Evolutionary conservation across 2,329 filamentous ascomycete genomes (phyloP).

Genomic region (Penicillium sp.): DNA sequence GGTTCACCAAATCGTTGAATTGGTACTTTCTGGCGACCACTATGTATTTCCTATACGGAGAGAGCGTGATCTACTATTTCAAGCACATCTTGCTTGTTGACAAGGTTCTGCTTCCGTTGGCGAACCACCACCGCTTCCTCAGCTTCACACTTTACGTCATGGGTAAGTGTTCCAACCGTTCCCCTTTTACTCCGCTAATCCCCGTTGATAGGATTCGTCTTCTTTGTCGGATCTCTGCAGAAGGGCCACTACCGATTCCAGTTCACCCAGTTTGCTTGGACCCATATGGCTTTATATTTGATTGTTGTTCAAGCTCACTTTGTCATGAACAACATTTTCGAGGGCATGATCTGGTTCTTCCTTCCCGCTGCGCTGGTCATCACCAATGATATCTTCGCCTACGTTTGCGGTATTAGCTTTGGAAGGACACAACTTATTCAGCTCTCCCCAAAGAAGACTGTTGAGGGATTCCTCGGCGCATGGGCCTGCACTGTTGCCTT

Average conservation of each 20-base stretch:
- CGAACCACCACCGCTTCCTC: slow-evolving; percentile 97
- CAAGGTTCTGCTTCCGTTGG: slow-evolving; percentile 85
- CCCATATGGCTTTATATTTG: slow-evolving; percentile 96
- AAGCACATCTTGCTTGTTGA: slow-evolving; percentile 98
- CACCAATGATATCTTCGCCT: slow-evolving; percentile 98
- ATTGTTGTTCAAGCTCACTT: slow-evolving; percentile 98
- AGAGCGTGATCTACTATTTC: slow-evolving; percentile 99
- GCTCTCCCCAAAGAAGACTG: slow-evolving; percentile 97
- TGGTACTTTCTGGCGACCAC: slow-evolving; percentile 99
- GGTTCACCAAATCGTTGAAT: slow-evolving; percentile 93
- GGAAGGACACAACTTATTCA: slow-evolving; percentile 96
- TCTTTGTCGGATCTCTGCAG: slow-evolving; percentile 92
- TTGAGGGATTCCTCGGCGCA: slow-evolving; percentile 92
- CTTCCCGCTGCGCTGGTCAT: slow-evolving; percentile 91
- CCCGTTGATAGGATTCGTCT: slow-evolving; percentile 74
- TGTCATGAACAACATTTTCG: slow-evolving; percentile 99
- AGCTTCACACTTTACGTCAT: slow-evolving; percentile 98
- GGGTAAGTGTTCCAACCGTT: slow-evolving; percentile 57
- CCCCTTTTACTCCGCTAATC: slow-evolving; percentile 13
- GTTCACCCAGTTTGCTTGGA: slow-evolving; percentile 99
- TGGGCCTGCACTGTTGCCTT: slow-evolving; percentile 95
- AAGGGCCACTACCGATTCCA: slow-evolving; percentile 97
- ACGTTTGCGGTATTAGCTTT: slow-evolving; percentile 95
- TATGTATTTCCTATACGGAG: slow-evolving; percentile 99
- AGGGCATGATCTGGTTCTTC: slow-evolving; percentile 99